Evolutionary conservation across 352 stramenopile genomes (phyloP).

Genomic region (Discostella stelligera): DNA sequence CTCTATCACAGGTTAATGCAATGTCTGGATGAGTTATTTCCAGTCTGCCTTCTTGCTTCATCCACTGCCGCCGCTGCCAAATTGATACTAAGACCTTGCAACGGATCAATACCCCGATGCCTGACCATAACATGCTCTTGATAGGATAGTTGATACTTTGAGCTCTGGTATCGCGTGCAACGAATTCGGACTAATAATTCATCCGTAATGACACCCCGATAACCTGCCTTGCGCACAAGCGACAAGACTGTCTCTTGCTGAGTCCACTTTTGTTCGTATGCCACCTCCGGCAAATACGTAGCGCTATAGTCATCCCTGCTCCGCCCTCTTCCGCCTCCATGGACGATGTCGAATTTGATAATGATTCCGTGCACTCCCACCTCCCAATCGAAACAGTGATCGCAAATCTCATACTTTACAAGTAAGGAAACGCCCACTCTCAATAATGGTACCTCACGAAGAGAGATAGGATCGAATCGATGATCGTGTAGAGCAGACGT

Average conservation of each 20-base stretch:
- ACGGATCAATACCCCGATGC: slow-evolving; percentile 43
- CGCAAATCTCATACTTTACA: slow-evolving; percentile 72
- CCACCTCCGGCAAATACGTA: slow-evolving; percentile 77
- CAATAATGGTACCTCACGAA: slow-evolving; percentile 57
- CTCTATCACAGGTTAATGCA: slow-evolving; percentile 31
- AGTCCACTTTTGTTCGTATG: slow-evolving; percentile 66
- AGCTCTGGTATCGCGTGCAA: slow-evolving; percentile 76
- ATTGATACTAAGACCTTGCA: slow-evolving; percentile 12
- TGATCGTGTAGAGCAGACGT: slow-evolving; percentile 66
- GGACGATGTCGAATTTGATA: slow-evolving; percentile 55
- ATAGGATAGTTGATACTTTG: slow-evolving; percentile 65
- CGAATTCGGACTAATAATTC: slow-evolving; percentile 54
- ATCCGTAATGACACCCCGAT: slow-evolving; percentile 45
- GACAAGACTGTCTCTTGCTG: slow-evolving; percentile 52
- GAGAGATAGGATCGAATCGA: slow-evolving; percentile 65
- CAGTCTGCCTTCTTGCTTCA: slow-evolving; percentile 24
- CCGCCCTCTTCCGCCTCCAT: neutral
- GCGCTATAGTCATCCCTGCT: slow-evolving; percentile 25
- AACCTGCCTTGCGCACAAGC: slow-evolving; percentile 76
- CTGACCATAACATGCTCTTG: slow-evolving; percentile 53
- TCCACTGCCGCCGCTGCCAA: slow-evolving; percentile 20
- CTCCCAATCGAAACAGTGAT: slow-evolving; percentile 67
- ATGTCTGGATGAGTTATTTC: slow-evolving; percentile 17
- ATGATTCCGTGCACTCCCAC: slow-evolving; percentile 79
- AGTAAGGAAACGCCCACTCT: slow-evolving; percentile 72